Base-by-base conservation (phyloP, 1,139 yeast genomes). In the Zygoascus hellenicus region DNA sequence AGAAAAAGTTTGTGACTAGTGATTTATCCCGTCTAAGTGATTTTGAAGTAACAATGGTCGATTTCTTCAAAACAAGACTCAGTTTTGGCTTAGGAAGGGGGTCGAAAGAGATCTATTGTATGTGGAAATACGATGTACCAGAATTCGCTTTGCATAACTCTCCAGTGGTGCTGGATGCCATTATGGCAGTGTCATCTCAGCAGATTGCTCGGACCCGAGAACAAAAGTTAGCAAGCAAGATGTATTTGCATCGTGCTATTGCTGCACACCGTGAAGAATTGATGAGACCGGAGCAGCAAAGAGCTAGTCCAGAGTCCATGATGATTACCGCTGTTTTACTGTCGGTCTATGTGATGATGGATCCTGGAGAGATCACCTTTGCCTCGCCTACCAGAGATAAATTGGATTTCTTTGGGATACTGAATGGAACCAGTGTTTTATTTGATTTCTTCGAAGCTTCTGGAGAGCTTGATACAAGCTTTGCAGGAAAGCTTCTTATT, bases 41-140 rank as follows among this genome's bases (percentile, higher is more conserved):
- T 9, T 29, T 11, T 9, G 39, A 41, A 22, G 22, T 41, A 9
- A 11, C 33, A 7, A 9, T 26, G 9, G 2, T 41, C 9, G 43
- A 41, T 17, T 32, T 32, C 19, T 41, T 41, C 38, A 15, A 32
- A 13, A 9, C 11, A 2, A 37, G 17, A 19, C 16, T 41, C n/a
- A 11, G 38, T 4, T 6, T n/a, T 9, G 38, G 31, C 17, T 19
- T 41, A 11, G 38, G 43, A 16, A 15, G 43, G 7, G 43, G 43
- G 28, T 43, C 32, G 3, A 9, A 19, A 17, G 17, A 15, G 15
- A 31, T 28, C 3, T 13, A 17, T 10, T 7, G 7, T 2, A 41
- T 41, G 43, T 41, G 43, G 43, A 41, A 32, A 33, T 41, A 19
- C 32, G 43, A 41, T 11, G 43, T 34, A 2, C 3, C 26, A 9